A percentile compares a stretch with the other conserved stretches of the same genome.
phyloP scores from a whole-genome alignment of 441 rosid genomes.

The Pelargonium australe region DNA sequence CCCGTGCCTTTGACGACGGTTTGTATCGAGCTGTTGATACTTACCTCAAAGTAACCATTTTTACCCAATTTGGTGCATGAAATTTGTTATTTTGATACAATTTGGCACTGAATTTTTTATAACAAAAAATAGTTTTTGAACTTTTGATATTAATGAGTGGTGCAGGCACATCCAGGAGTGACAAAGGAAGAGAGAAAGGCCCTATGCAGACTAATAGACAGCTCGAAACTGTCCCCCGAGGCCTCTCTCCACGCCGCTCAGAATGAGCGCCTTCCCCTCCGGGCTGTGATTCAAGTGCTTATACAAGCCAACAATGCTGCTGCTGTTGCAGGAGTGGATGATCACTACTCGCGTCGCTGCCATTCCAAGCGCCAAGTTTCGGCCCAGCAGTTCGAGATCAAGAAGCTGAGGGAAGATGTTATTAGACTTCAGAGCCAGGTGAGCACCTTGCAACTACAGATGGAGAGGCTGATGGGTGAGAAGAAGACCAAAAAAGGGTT shows the following conservation, averaged over 20 bases:
- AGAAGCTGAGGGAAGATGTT: constrained; percentile 57
- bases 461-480: constrained; percentile 40
- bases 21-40: constrained; percentile 76
- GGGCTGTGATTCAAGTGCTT: constrained; percentile 66
- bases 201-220: constrained; percentile 58
- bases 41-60: constrained; percentile 59
- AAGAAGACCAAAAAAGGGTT: constrained; percentile 47
- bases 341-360: constrained; percentile 30
- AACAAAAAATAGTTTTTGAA: too few relatives aligned
- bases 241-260: constrained; percentile 75
- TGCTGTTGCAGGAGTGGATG: constrained; percentile 23
- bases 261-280: constrained; percentile 71
- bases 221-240: constrained; percentile 58
- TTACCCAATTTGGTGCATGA: too few relatives aligned
- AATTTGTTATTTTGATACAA: too few relatives aligned
- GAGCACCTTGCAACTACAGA: constrained; percentile 44
- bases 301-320: constrained; percentile 55
- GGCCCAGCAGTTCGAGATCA: constrained; percentile 55
- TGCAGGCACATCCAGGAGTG: constrained; percentile 59
- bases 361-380: constrained; percentile 54
- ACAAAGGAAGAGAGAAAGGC: constrained; percentile 66
- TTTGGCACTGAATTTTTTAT: too few relatives aligned
- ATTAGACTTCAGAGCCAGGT: constrained; percentile 50
- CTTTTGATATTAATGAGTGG: not conserved
- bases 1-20: constrained; percentile 65